Conservation (phyloP, 495 filamentous ascomycete genomes). For the Mytilinidion resinicola region DNA sequence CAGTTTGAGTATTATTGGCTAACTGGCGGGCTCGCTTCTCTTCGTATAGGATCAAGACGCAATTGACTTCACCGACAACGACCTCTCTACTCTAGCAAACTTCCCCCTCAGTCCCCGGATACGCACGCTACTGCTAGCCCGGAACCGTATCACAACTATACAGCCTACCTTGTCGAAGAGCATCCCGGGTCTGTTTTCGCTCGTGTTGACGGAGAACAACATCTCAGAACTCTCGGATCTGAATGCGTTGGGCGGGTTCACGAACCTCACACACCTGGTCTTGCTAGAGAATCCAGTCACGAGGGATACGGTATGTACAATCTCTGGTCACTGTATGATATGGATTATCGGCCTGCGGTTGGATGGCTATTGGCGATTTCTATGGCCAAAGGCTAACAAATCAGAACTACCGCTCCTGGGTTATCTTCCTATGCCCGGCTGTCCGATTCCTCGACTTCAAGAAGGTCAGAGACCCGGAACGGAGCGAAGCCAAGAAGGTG, state of each 20-base stretch:
- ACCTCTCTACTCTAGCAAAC: conserved; percentile 80
- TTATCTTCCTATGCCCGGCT: conserved; percentile 76
- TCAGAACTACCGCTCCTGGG: conserved; percentile 87
- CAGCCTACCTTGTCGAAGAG: conserved; percentile 65
- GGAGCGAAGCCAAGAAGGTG: conserved; percentile 63
- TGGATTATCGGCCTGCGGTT: neutral
- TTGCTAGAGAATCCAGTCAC: conserved; percentile 84
- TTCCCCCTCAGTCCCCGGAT: conserved; percentile 91
- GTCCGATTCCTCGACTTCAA: conserved; percentile 91
- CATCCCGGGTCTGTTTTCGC: conserved; percentile 67
- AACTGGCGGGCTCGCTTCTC: neutral
- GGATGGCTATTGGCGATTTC: neutral
- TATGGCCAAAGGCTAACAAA: neutral
- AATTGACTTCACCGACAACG: conserved; percentile 98
- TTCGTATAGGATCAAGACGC: conserved; percentile 66
- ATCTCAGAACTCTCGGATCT: conserved; percentile 60
- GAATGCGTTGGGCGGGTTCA: conserved; percentile 68
- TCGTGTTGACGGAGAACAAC: conserved; percentile 59
- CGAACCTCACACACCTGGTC: conserved; percentile 67
- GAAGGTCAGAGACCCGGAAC: conserved; percentile 83
- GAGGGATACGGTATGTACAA: conserved; percentile 73
- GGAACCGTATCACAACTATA: conserved; percentile 79
- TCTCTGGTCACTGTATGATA: neutral
- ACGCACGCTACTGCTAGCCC: conserved; percentile 76
- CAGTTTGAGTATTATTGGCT: too few relatives aligned